Base-by-base conservation (phyloP, 2,329 filamentous ascomycete genomes). In the Emergomyces africanus region DNA sequence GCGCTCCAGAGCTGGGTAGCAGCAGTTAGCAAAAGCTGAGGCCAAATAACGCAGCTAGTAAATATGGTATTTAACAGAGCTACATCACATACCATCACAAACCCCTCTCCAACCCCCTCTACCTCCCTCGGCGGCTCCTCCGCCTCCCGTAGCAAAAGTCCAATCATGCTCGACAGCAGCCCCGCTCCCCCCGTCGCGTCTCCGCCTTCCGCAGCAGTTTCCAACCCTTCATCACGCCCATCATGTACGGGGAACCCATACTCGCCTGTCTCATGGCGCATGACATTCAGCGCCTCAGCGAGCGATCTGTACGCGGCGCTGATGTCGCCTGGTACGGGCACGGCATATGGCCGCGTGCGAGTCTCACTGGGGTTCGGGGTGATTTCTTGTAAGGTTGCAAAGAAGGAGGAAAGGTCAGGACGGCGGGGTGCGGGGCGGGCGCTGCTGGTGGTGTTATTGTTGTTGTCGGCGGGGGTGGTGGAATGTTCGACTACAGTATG, bases 331-430 rank as follows among this genome's bases (percentile, higher is more conserved):
- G 83, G 83, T 4, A 83, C 77, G 0, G 83, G 83, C 0, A 83
- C 69, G 1, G 83, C 80, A 69, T 85, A 72, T n/a, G 75, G 74
- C 65, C 84, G 81, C 58, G 77, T 76, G 54, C 79, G 80, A 51
- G 72, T 66, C 59, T 74, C 70, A 6, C 75, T 71, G 30, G 74
- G 64, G 67, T 79, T 77, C 35, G 78, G 79, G 9, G 79, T 82
- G 59, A 83, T 78, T 65, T 84, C 80, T 61, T 73, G 73, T 55
- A 86, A 80, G 50, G 81, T 80, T 60, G 79, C 78, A 74, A 85
- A 85, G 76, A 86, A 86, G 65, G 82, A 83, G 46, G 80, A 83
- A 46, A 86, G 78, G 69, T 86, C 83, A 33, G 83, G 83, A 57
- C 83, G 80, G 63, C 81, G 81, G 58, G 72, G 39, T 71, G 71